Conservation (phyloP, 1,139 yeast genomes). For the Taphrina wiesneri region DNA sequence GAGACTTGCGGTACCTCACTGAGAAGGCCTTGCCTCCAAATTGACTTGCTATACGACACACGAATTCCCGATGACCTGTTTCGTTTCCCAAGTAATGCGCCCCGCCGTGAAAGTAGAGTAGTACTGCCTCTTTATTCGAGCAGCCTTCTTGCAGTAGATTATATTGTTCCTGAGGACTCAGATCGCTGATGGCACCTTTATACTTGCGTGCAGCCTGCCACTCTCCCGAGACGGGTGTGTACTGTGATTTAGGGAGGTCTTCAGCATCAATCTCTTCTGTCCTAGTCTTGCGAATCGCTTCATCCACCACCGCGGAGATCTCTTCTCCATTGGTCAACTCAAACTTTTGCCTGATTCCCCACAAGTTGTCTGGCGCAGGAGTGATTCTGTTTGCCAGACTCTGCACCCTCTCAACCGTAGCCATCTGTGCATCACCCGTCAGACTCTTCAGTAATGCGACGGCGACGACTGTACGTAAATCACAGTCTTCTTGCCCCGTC, state of each 20-base stretch:
- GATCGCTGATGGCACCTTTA: neutral
- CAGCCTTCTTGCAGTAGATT: constrained; percentile 13
- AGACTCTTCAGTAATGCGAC: constrained; percentile 17
- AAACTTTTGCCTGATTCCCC: constrained; percentile 7
- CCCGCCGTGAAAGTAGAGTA: constrained; percentile 51
- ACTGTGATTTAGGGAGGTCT: neutral
- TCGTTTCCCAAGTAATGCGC: constrained; percentile 44
- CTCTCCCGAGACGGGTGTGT: neutral
- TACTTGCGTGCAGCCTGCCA: constrained; percentile 7
- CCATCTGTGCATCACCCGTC: constrained; percentile 11
- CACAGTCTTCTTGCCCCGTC: constrained; percentile 16
- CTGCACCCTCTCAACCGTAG: constrained; percentile 18
- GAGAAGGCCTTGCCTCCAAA: constrained; percentile 26
- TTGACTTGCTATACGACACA: constrained; percentile 11
- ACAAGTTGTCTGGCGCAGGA: constrained; percentile 6
- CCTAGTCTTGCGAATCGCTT: neutral
- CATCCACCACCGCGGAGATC: constrained; percentile 16
- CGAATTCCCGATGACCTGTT: constrained; percentile 30
- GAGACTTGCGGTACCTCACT: constrained; percentile 27
- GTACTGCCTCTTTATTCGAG: constrained; percentile 43
- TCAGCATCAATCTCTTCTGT: neutral
- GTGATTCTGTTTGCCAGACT: neutral
- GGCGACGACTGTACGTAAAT: constrained; percentile 6
- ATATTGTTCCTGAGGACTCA: constrained; percentile 1
- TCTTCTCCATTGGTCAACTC: neutral